Conservation (phyloP, 176 grass and related monocot species). For the Oryza coarctata region DNA sequence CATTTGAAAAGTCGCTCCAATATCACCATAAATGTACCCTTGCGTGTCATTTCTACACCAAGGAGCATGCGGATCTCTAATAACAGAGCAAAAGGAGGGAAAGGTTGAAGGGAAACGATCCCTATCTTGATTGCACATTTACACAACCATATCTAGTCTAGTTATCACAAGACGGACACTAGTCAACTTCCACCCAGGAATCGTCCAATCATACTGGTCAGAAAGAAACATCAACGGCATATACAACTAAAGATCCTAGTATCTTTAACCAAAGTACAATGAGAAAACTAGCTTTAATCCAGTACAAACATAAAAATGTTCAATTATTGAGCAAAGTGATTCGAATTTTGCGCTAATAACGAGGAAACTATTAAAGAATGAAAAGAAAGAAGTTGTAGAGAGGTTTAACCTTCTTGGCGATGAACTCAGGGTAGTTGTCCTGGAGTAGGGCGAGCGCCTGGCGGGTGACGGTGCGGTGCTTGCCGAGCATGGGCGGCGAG, state of each 20-base stretch:
- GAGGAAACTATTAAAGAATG: background rate
- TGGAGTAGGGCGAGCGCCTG: slow-evolving; percentile 78
- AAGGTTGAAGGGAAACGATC: background rate
- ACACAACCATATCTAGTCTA: background rate
- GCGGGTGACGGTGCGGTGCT: slow-evolving; percentile 76
- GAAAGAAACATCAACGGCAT: background rate
- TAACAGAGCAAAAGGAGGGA: background rate
- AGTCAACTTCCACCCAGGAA: background rate
- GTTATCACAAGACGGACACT: background rate
- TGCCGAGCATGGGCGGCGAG: slow-evolving; percentile 81
- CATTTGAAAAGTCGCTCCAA: background rate
- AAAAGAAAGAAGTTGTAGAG: background rate
- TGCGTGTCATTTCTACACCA: slow-evolving; percentile 8
- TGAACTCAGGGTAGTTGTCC: slow-evolving; percentile 98
- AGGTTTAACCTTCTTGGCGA: slow-evolving; percentile 77
- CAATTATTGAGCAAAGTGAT: background rate
- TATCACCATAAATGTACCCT: background rate
- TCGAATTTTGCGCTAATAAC: background rate
- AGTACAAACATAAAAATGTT: background rate
- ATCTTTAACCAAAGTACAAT: background rate
- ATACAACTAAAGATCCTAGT: background rate
- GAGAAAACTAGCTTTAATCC: background rate
- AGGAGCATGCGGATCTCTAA: background rate
- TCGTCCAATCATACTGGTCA: background rate
- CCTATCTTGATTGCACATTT: slow-evolving; percentile 6